phyloP scores from a whole-genome alignment of 176 grass and related monocot genomes.

The Lolium rigidum region DNA sequence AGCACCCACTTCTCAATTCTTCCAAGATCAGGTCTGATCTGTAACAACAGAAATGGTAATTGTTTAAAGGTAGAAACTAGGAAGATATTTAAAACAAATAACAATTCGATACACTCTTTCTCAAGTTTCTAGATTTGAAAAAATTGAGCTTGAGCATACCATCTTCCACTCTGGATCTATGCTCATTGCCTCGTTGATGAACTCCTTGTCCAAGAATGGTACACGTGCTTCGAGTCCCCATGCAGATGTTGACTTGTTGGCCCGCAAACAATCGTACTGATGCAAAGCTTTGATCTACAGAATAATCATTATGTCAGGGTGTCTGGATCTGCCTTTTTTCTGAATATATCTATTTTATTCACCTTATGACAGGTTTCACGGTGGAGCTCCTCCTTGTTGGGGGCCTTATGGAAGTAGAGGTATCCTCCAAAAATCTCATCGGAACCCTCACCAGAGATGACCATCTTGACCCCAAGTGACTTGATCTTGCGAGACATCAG shows the following conservation, averaged over 20 bases:
- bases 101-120: neutral
- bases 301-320: neutral
- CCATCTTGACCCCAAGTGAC: constrained; percentile 91
- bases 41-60: constrained; percentile 19
- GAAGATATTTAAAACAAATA: constrained; percentile 14
- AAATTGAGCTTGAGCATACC: constrained; percentile 45
- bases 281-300: constrained; percentile 77
- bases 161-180: constrained; percentile 91
- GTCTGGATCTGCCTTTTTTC: neutral
- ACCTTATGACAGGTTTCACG: constrained; percentile 78
- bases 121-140: neutral
- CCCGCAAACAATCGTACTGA: constrained; percentile 88
- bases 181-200: constrained; percentile 70
- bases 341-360: neutral
- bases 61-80: neutral
- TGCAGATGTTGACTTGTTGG: constrained; percentile 84
- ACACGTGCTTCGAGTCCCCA: constrained; percentile 87
- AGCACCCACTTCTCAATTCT: constrained; percentile 88
- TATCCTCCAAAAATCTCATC: constrained; percentile 92
- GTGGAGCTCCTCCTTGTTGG: constrained; percentile 84
- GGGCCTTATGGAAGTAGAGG: constrained; percentile 91
- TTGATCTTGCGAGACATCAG: constrained; percentile 94
- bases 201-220: constrained; percentile 92
- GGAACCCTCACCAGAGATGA: constrained; percentile 84
- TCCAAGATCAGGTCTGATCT: constrained; percentile 72